Evolutionary conservation across 306 rosid species (phyloP), one percentile per base, ranked within the genome.

Genomic region (Neltuma alba): DNA sequence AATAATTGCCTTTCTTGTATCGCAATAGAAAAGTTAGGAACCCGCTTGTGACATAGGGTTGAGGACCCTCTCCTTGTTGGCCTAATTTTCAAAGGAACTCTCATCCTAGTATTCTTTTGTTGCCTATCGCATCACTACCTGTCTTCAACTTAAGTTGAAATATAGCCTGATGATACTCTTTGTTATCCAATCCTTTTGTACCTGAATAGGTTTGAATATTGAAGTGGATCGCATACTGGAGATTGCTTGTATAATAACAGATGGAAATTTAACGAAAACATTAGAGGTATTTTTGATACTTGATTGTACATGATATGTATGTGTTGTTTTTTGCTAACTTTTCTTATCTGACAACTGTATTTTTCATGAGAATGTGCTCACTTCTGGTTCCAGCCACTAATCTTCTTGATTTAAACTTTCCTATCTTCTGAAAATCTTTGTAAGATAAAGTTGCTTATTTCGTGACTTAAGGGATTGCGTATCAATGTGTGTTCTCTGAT

Each of bases 181-280:
- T 36, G 28, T 41, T 80, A 68, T 48, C 21, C 36, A 44, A 76
- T 60, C 40, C 42, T 74, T 74, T 44, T 76, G 11, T 72, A 3
- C 62, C 7, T 74, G 36, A 84, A 86, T 86, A 95, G 99, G 99
- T 74, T 88, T 95, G 79, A 73, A 91, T 83, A 75, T 92, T 81
- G 98, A 95, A 83, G 91, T 83, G 83, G 99, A 95, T 76, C 85
- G 96, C 79, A 95, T 95, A 76, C 64, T 95, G 76, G 99, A 95
- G 91, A 92, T 95, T 85, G 99, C 99, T 76, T 95, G 99, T 79
- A 91, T 95, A 75, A 74, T 92, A 60, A 89, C 99, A 57, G 94
- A 95, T 82, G 99, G 99, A 48, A 84, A 45, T 62, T 86, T 95
- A 78, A 84, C 88, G 86, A 95, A 92, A 85, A 74, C 84, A 1